Evolutionary conservation across 2,329 filamentous ascomycete genomes (phyloP).

Genomic region (Thielaviopsis cerberus): DNA sequence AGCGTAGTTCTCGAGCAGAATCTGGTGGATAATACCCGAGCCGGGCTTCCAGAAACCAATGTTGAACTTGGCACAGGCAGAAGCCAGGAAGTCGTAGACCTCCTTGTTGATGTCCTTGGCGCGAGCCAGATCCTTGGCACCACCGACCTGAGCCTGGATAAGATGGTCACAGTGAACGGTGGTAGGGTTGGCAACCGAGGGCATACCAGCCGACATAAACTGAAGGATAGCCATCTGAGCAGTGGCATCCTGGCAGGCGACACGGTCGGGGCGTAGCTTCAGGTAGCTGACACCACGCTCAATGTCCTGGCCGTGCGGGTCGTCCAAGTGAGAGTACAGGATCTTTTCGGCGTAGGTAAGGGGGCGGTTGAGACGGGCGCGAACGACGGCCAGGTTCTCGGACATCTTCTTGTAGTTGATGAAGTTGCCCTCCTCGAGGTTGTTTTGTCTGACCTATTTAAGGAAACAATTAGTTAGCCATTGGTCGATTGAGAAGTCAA

Average conservation of each 20-base stretch:
- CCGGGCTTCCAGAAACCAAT: conserved; percentile 99
- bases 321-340: conserved; percentile 94
- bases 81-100: conserved; percentile 92
- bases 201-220: conserved; percentile 99
- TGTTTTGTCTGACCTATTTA: conserved; percentile 70
- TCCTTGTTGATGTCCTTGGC: conserved; percentile 94
- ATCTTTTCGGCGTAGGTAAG: conserved; percentile 97
- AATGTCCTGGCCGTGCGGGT: conserved; percentile 89
- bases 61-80: conserved; percentile 95
- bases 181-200: conserved; percentile 77
- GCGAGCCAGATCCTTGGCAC: conserved; percentile 78
- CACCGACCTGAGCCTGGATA: conserved; percentile 92
- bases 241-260: conserved; percentile 98
- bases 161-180: conserved; percentile 98
- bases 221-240: conserved; percentile 99
- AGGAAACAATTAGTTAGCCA: background rate
- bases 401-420: conserved; percentile 99
- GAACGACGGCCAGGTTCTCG: conserved; percentile 86
- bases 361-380: conserved; percentile 73
- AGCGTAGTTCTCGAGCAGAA: conserved; percentile 94
- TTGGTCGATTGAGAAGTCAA: background rate
- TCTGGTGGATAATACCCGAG: conserved; percentile 98
- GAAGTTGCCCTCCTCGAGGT: conserved; percentile 86
- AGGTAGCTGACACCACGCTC: conserved; percentile 91
- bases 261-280: conserved; percentile 88